Percentiles rank a stretch among this genome's conserved stretches.
Conservation (phyloP, 805 yeast genomes). For the Starmerella sirachaensis region DNA sequence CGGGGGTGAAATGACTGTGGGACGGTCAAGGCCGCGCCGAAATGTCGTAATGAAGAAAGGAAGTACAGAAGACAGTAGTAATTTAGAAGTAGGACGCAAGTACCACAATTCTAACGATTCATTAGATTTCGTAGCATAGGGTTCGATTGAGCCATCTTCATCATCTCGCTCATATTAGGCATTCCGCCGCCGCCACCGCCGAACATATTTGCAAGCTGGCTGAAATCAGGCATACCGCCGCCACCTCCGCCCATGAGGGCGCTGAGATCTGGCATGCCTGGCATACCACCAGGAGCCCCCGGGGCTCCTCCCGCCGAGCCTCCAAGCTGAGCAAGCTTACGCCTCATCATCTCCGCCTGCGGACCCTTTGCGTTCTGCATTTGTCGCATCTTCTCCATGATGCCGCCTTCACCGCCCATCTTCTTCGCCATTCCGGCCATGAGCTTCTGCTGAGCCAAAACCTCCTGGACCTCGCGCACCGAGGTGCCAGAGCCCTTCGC, state of each 20-base stretch:
- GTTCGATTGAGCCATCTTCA: slow-evolving; percentile 44
- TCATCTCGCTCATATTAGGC: slow-evolving; percentile 57
- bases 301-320: slow-evolving; percentile 33
- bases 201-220: slow-evolving; percentile 41
- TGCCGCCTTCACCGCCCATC: slow-evolving; percentile 43
- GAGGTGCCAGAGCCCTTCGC: slow-evolving; percentile 93
- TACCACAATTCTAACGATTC: too few relatives aligned
- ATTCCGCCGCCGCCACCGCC: slow-evolving; percentile 53
- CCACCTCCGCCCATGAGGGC: slow-evolving; percentile 21
- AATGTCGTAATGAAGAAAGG: too few relatives aligned
- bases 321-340: slow-evolving; percentile 34
- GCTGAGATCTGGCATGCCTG: slow-evolving; percentile 43
- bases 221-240: slow-evolving; percentile 50
- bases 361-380: slow-evolving; percentile 31
- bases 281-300: slow-evolving; percentile 19
- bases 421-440: slow-evolving; percentile 87
- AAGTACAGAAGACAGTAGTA: too few relatives aligned
- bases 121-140: slow-evolving; percentile 40
- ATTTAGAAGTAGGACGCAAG: too few relatives aligned
- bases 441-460: slow-evolving; percentile 78
- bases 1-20: too few relatives aligned
- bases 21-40: too few relatives aligned
- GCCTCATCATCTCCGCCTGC: slow-evolving; percentile 37
- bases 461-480: slow-evolving; percentile 86
- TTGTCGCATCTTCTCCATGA: slow-evolving; percentile 35